A percentile compares a stretch with the other conserved stretches of the same genome.
These are phyloP conservation scores for Tylopilus felleus DNA, from an alignment of 768 basidiomycete species.

Conservation along the genomic window DNA sequence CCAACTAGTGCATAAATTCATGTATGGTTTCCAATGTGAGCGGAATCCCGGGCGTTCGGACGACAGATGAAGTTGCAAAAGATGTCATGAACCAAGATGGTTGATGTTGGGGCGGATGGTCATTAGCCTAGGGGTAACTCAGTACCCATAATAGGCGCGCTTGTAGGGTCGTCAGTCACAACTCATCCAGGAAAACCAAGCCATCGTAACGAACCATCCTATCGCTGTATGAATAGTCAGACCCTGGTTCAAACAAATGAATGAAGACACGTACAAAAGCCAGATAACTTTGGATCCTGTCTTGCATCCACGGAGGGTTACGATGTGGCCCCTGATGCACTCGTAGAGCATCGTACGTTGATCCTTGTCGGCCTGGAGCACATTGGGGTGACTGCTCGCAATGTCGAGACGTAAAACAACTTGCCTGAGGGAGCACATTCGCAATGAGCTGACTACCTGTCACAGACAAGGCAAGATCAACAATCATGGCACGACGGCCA, in stretches of 20 bases:
- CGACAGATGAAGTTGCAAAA: constrained; percentile 23
- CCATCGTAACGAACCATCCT: constrained; percentile 44
- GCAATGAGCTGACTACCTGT: constrained; percentile 87
- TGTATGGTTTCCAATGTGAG: constrained; percentile 23
- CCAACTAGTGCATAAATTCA: constrained; percentile 22
- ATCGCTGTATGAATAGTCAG: constrained; percentile 39
- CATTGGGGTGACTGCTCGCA: constrained; percentile 8
- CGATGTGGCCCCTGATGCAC: constrained; percentile 83
- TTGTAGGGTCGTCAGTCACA: constrained; percentile 26
- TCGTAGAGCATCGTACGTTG: constrained; percentile 80
- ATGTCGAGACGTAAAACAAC: constrained; percentile 15
- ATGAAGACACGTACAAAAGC: constrained; percentile 57
- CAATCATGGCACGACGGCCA: constrained; percentile 78
- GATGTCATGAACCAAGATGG: constrained; percentile 29
- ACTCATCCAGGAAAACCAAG: background rate
- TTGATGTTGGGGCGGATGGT: constrained; percentile 16
- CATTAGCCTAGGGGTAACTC: constrained; percentile 10
- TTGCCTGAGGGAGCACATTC: constrained; percentile 71
- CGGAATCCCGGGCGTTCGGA: constrained; percentile 14
- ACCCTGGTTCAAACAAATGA: background rate
- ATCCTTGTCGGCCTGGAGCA: constrained; percentile 72
- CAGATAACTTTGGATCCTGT: constrained; percentile 91
- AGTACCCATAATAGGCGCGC: constrained; percentile 67
- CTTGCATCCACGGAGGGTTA: constrained; percentile 87
- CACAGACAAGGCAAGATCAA: constrained; percentile 78